Conservation (phyloP, 2,329 filamentous ascomycete species). For the Fusarium heterosporum region DNA sequence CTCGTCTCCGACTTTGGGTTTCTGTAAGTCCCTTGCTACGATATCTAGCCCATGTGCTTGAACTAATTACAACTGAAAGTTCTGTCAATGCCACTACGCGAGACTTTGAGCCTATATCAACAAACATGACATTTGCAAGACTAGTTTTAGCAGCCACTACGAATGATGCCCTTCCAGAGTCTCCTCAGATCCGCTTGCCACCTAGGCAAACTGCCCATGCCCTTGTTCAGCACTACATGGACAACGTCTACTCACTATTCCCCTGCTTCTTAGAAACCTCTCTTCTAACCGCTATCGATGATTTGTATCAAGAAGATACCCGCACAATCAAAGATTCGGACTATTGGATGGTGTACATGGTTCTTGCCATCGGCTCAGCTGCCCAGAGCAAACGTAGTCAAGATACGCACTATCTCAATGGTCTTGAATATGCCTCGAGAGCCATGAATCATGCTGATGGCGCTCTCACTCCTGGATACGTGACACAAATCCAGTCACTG, state of each 20-base stretch:
- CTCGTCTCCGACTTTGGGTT: constrained; percentile 95
- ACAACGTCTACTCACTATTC: constrained; percentile 81
- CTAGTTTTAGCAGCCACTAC: constrained; percentile 86
- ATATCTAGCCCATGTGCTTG: background rate
- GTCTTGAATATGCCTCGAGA: constrained; percentile 66
- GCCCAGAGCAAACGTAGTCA: constrained; percentile 78
- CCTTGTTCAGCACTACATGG: constrained; percentile 85
- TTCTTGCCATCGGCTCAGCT: constrained; percentile 83
- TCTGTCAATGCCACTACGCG: constrained; percentile 94
- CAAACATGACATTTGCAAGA: constrained; percentile 91
- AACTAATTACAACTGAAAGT: constrained; percentile 57
- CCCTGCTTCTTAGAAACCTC: constrained; percentile 86
- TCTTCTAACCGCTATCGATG: constrained; percentile 82
- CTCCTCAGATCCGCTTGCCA: constrained; percentile 73
- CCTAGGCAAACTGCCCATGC: constrained; percentile 74
- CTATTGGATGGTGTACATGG: constrained; percentile 89
- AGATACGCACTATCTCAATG: constrained; percentile 70
- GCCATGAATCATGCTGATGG: constrained; percentile 84
- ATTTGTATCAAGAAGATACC: constrained; percentile 78
- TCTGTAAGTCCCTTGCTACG: constrained; percentile 65
- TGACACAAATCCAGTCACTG: constrained; percentile 87
- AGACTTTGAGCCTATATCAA: constrained; percentile 90
- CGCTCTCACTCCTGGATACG: constrained; percentile 86
- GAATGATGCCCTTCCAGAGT: constrained; percentile 76
- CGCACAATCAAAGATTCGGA: constrained; percentile 75